Evolutionary conservation across 345 rosid species (phyloP).

Genomic region (Populus alba): DNA sequence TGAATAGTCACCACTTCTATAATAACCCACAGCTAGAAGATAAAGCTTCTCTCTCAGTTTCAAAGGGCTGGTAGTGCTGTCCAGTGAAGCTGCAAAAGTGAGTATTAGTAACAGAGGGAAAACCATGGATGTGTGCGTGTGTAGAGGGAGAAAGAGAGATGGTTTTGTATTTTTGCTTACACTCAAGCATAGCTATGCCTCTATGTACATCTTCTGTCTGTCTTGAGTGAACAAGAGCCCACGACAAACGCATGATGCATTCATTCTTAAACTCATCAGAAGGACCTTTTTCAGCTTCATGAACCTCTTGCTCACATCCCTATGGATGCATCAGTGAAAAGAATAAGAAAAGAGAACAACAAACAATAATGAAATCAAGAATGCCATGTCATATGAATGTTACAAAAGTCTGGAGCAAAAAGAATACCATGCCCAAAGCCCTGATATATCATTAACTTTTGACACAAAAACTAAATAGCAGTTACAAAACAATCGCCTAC

Average conservation of each 20-base stretch:
- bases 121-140: not conserved
- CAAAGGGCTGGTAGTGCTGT: constrained; percentile 33
- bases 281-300: constrained; percentile 49
- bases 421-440: not conserved
- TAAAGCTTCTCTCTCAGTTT: constrained; percentile 60
- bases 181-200: constrained; percentile 78
- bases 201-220: constrained; percentile 59
- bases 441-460: not conserved
- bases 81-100: constrained; percentile 52
- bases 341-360: not conserved
- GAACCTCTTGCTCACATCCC: constrained; percentile 72
- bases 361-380: not conserved
- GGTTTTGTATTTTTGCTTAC: constrained; percentile 28
- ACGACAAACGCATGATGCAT: constrained; percentile 65
- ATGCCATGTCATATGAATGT: no score
- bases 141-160: not conserved
- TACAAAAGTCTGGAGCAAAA: not conserved
- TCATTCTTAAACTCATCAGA: constrained; percentile 50
- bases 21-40: constrained; percentile 80
- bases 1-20: constrained; percentile 54
- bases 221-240: constrained; percentile 87
- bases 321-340: constrained; percentile 10
- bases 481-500: not conserved
- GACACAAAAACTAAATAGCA: not conserved
- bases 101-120: not conserved